phyloP scores from a whole-genome alignment of 352 stramenopile species.

The Phytophthora tubulina region DNA sequence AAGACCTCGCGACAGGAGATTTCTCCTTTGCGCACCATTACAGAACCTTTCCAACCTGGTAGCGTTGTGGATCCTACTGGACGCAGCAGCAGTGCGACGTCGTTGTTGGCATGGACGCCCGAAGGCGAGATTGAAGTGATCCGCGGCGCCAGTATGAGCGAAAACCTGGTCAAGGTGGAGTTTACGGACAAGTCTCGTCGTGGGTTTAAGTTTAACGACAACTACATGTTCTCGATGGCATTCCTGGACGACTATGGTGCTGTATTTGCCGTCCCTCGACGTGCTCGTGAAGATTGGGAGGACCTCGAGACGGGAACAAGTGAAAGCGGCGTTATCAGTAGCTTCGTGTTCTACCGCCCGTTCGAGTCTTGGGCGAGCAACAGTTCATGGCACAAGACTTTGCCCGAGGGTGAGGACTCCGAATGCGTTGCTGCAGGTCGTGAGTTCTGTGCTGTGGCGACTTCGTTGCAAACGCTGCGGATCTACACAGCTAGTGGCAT shows the following conservation, averaged over 20 bases:
- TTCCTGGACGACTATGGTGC: slow-evolving; percentile 78
- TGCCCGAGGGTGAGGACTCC: slow-evolving; percentile 79
- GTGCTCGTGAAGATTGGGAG: slow-evolving; percentile 72
- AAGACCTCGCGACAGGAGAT: slow-evolving; percentile 15
- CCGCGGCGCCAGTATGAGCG: slow-evolving; percentile 66
- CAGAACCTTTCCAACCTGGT: slow-evolving; percentile 76
- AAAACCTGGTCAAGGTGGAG: slow-evolving; percentile 84
- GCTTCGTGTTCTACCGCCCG: slow-evolving; percentile 84
- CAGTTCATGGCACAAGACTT: slow-evolving; percentile 76
- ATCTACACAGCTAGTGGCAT: slow-evolving; percentile 80
- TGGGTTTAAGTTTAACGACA: slow-evolving; percentile 89
- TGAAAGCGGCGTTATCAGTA: slow-evolving; percentile 68
- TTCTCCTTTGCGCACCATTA: slow-evolving; percentile 44
- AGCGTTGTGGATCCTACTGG: slow-evolving; percentile 52
- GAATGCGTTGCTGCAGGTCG: slow-evolving; percentile 67
- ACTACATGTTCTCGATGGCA: slow-evolving; percentile 86
- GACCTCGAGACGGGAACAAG: slow-evolving; percentile 40
- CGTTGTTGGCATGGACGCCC: slow-evolving; percentile 76
- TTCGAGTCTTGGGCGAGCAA: slow-evolving; percentile 89
- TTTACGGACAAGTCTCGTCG: slow-evolving; percentile 85
- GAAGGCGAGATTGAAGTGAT: slow-evolving; percentile 86
- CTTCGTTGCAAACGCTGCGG: slow-evolving; percentile 74
- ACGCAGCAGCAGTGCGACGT: slow-evolving; percentile 44
- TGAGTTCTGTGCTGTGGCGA: slow-evolving; percentile 83
- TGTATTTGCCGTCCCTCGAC: slow-evolving; percentile 74